Evolutionary conservation across 768 basidiomycete genomes (phyloP).

Genomic region (Leucogyrophana mollusca): DNA sequence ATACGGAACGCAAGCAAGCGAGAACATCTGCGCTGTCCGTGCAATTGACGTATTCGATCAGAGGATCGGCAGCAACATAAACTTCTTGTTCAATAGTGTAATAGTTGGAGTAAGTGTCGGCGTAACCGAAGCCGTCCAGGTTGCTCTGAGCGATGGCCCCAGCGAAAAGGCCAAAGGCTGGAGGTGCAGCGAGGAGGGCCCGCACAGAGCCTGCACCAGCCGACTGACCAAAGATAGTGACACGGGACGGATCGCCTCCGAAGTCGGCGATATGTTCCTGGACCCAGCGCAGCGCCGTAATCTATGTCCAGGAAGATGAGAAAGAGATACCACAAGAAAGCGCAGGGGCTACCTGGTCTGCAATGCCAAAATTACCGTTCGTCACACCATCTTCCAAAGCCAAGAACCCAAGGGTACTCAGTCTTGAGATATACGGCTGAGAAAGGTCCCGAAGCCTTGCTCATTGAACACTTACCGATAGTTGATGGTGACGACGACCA

Average conservation of each 20-base stretch:
- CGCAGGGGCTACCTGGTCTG: constrained; percentile 35
- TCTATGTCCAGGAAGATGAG: background rate
- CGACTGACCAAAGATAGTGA: constrained; percentile 56
- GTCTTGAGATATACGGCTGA: background rate
- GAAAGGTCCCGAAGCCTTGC: background rate
- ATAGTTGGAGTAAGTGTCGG: constrained; percentile 48
- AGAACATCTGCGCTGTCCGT: constrained; percentile 30
- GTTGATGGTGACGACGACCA: constrained; percentile 38
- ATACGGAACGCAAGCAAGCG: constrained; percentile 35
- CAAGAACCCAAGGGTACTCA: constrained; percentile 44
- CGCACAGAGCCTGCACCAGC: constrained; percentile 49
- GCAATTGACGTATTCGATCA: constrained; percentile 42
- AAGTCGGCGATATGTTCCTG: constrained; percentile 53
- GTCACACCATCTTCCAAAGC: constrained; percentile 40
- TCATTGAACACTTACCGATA: constrained; percentile 20
- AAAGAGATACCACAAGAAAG: background rate
- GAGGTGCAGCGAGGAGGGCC: constrained; percentile 33
- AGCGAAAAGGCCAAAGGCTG: constrained; percentile 37
- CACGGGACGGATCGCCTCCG: constrained; percentile 51
- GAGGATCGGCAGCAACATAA: constrained; percentile 31
- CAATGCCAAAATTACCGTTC: constrained; percentile 46
- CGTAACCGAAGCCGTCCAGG: constrained; percentile 47
- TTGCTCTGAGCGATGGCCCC: constrained; percentile 46
- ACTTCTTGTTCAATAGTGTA: constrained; percentile 41
- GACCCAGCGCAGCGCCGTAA: constrained; percentile 41